Percentiles rank a stretch among this genome's conserved stretches.
Evolutionary conservation across 257 asterid species (phyloP).

Genomic region (Scutellaria minor): DNA sequence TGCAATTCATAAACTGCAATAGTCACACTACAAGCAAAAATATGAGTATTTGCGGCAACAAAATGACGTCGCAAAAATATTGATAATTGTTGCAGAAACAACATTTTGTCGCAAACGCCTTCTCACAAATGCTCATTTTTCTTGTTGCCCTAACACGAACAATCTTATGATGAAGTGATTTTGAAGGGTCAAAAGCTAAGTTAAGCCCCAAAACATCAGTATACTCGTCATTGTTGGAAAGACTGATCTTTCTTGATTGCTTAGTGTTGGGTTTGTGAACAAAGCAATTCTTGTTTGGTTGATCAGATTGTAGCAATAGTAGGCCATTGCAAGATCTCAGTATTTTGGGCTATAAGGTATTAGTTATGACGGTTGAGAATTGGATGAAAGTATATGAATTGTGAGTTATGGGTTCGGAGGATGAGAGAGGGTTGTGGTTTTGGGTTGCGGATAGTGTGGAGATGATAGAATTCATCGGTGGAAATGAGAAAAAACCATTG

Average conservation of each 20-base stretch:
- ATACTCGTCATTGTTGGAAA: slow-evolving; percentile 15
- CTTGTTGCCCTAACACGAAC: slow-evolving; percentile 28
- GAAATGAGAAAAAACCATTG: slow-evolving; percentile 31
- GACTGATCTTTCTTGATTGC: slow-evolving; percentile 29
- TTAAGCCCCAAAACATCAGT: slow-evolving; percentile 22
- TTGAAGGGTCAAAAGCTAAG: slow-evolving; percentile 35
- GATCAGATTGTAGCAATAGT: slow-evolving; percentile 18
- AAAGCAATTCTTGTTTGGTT: slow-evolving; percentile 4
- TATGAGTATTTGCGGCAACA: no score
- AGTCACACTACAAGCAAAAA: no score
- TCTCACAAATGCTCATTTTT: no score
- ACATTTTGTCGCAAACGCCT: no score
- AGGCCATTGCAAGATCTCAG: slow-evolving; percentile 33
- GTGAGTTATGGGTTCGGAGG: neutral
- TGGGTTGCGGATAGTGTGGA: slow-evolving; percentile 29
- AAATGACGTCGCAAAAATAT: no score
- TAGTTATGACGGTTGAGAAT: neutral
- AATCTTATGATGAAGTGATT: slow-evolving; percentile 31
- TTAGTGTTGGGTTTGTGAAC: slow-evolving; percentile 42
- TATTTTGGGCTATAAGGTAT: slow-evolving; percentile 32
- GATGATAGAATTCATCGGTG: slow-evolving; percentile 13
- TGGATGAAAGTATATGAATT: slow-evolving; percentile 27
- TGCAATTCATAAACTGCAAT: slow-evolving; percentile 29
- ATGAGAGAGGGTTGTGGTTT: slow-evolving; percentile 29
- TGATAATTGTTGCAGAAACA: no score